Conservation (phyloP, 768 basidiomycete genomes). For the Tylopilus rubrobrunneus region DNA sequence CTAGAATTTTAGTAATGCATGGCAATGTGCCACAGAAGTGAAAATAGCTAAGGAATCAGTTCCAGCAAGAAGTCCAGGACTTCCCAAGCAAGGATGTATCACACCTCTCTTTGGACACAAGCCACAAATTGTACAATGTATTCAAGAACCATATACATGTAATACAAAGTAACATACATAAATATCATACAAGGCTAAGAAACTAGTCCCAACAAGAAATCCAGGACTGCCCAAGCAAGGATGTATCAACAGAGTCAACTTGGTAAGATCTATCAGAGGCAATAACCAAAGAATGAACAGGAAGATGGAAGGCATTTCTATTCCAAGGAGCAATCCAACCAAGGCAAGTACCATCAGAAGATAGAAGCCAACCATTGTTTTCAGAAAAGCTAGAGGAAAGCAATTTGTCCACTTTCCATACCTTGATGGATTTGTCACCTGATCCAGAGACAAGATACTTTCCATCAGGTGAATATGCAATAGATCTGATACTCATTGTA, state of each 20-base stretch:
- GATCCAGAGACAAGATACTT: neutral
- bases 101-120: too few species aligned
- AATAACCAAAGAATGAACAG: neutral
- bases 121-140: too few species aligned
- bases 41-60: too few species aligned
- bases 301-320: neutral
- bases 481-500: too few species aligned
- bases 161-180: too few species aligned
- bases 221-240: neutral
- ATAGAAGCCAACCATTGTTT: conserved; percentile 5
- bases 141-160: too few species aligned
- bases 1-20: too few species aligned
- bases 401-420: neutral
- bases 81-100: too few species aligned
- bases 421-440: neutral
- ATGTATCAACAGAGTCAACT: neutral
- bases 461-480: conserved; percentile 4
- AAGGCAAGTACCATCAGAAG: neutral
- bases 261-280: neutral
- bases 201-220: neutral
- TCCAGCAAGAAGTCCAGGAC: too few species aligned
- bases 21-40: too few species aligned
- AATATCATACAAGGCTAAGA: too few species aligned
- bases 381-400: neutral
- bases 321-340: conserved; percentile 8